Evolutionary conservation across 768 basidiomycete species (phyloP).

Genomic region (Boletus speciosus): DNA sequence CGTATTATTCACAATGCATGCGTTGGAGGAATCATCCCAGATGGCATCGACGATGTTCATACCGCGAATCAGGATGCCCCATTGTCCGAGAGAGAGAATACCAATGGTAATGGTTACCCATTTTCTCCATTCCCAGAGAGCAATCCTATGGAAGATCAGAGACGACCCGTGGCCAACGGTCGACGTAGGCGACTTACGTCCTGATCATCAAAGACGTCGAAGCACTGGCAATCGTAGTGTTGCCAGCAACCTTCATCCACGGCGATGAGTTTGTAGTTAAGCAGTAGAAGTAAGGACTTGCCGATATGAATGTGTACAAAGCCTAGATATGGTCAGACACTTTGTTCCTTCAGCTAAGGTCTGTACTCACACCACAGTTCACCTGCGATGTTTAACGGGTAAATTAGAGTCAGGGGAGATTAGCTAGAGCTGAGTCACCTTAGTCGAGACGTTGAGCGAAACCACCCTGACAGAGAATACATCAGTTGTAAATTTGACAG

Average conservation of each 20-base stretch:
- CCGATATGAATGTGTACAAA: constrained; percentile 67
- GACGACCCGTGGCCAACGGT: constrained; percentile 15
- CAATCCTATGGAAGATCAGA: constrained; percentile 46
- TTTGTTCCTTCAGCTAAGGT: background rate
- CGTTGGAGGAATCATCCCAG: constrained; percentile 41
- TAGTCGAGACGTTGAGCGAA: constrained; percentile 48
- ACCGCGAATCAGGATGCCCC: constrained; percentile 63
- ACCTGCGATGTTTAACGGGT: constrained; percentile 35
- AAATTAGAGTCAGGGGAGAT: background rate
- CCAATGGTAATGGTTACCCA: constrained; percentile 50
- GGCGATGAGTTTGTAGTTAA: background rate
- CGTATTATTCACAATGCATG: constrained; percentile 52
- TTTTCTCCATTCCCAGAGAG: constrained; percentile 63
- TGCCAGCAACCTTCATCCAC: constrained; percentile 22
- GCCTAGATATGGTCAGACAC: constrained; percentile 37
- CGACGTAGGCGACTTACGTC: constrained; percentile 40
- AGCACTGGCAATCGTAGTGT: constrained; percentile 27
- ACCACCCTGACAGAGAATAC: constrained; percentile 42
- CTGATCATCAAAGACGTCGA: constrained; percentile 64
- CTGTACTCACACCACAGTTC: constrained; percentile 51
- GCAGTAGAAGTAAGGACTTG: constrained; percentile 23
- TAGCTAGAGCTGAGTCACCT: constrained; percentile 10
- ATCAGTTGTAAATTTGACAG: background rate
- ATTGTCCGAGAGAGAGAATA: constrained; percentile 57
- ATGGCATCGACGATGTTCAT: constrained; percentile 61